phyloP scores from a whole-genome alignment of 2,329 filamentous ascomycete genomes.

The Chaetomium sp. region DNA sequence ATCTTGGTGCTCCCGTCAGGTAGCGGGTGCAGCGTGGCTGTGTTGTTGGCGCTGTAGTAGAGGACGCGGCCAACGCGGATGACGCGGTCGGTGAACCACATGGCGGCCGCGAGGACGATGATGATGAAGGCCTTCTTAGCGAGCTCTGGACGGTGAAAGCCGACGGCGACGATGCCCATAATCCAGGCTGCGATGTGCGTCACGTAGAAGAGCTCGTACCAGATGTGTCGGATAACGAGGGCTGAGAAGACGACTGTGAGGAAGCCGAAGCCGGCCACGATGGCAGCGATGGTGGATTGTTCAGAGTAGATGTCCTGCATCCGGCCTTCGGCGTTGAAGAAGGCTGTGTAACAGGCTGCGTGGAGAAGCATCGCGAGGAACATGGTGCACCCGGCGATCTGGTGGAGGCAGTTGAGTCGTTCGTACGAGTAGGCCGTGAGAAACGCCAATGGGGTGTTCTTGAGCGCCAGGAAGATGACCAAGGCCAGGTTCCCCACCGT shows the following conservation, averaged over 20 bases:
- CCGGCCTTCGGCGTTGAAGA: constrained; percentile 31
- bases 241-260: constrained; percentile 39
- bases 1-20: constrained; percentile 49
- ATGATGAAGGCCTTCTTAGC: constrained; percentile 37
- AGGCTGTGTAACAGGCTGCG: constrained; percentile 35
- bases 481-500: constrained; percentile 40
- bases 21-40: constrained; percentile 47
- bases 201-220: constrained; percentile 52
- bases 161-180: constrained; percentile 40
- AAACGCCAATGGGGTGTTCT: constrained; percentile 51
- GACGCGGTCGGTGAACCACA: constrained; percentile 48
- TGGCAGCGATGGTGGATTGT: constrained; percentile 40
- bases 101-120: constrained; percentile 35
- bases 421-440: constrained; percentile 52
- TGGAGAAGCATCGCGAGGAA: constrained; percentile 43
- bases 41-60: constrained; percentile 43
- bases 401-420: constrained; percentile 51
- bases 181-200: constrained; percentile 46
- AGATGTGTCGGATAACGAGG: constrained; percentile 38
- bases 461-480: constrained; percentile 48
- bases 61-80: constrained; percentile 40
- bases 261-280: constrained; percentile 42
- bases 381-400: constrained; percentile 44
- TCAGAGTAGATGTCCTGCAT: constrained; percentile 29
- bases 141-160: constrained; percentile 46